Conservation (phyloP, 2,329 filamentous ascomycete genomes). For the Neopestalotiopsis clavispora region DNA sequence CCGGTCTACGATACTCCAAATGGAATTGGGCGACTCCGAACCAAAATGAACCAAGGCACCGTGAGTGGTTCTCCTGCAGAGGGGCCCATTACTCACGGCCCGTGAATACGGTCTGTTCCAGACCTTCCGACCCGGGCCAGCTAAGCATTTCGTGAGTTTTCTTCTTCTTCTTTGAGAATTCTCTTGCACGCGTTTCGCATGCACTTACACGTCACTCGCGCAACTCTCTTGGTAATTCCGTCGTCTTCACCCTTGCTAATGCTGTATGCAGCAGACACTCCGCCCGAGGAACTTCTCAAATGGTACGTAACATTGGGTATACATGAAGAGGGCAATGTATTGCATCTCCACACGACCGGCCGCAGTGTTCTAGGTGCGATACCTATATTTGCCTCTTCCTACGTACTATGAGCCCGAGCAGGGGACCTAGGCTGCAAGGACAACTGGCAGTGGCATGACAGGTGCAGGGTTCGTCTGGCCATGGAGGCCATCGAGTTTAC, state of each 20-base stretch:
- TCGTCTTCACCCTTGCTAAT: not conserved
- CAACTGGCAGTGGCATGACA: slow-evolving; percentile 11
- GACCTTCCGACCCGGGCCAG: not conserved
- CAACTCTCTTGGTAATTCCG: not conserved
- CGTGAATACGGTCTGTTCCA: not conserved
- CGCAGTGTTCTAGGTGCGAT: not conserved
- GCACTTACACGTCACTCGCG: not conserved
- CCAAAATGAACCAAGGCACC: not conserved
- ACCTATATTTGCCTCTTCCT: not conserved
- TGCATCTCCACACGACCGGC: slow-evolving; percentile 1
- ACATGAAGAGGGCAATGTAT: not conserved
- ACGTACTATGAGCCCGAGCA: not conserved
- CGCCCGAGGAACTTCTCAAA: not conserved
- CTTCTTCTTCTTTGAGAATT: not conserved
- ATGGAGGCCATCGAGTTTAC: not conserved
- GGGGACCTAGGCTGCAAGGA: slow-evolving; percentile 6
- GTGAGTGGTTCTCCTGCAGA: not conserved
- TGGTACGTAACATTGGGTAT: not conserved
- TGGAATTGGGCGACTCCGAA: not conserved
- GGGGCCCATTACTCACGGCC: not conserved
- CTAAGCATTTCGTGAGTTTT: not conserved
- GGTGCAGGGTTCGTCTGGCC: not conserved
- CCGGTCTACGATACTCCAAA: not conserved
- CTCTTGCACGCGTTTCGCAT: not conserved
- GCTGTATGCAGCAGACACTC: not conserved